Evolutionary conservation across 1,284 basidiomycete species (phyloP), one percentile per base, ranked within the genome.

Genomic region (Rhodotorula sp.): DNA sequence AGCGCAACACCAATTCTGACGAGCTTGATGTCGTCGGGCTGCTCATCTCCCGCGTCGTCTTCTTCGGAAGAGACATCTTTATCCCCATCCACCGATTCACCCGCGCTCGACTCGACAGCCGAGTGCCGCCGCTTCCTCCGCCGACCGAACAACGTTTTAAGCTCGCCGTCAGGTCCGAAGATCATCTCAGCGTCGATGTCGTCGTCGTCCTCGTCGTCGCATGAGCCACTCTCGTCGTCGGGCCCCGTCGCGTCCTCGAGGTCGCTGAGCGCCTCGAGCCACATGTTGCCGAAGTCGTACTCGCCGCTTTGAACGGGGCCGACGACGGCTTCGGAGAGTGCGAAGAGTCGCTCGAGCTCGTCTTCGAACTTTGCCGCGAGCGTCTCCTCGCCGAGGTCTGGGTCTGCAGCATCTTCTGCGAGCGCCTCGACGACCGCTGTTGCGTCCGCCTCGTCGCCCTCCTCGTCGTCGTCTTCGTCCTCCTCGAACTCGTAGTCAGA

Each of bases 1-100:
- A 74, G 72, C 44, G 76, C 74, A 27, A 77, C 76, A 5, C 78
- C 78, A 30, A 77, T 71, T 44, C 77, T 63, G 11, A 75, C 75
- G 27, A 77, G 73, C 32, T 72, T 72, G 51, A 77, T 64, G 44
- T 73, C 73, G 64, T 74, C 77, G 6, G 22, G n/a, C 34, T 76
- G 74, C 34, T 72, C 70, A 11, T 55, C 64, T 2, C 49, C 56
- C 20, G 56, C 59, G 19, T 6, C 57, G 27, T 11, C 47, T 8
- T 24, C 22, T 4, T 22, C 58, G 13, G 29, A 10, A 13, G 58
- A 59, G 24, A 47, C 51, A 36, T 62, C 58, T 27, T 32, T 55
- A 20, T 63, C 69, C 29, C 71, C 72, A 29, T 72, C 76, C 32
- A 67, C 68, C 34, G 66, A 63, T 22, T 70, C 71, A 49, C 72